A percentile compares a stretch with the other conserved stretches of the same genome.
Evolutionary conservation across 2,329 filamentous ascomycete species (phyloP).

Genomic region (Scytalidium sp.): DNA sequence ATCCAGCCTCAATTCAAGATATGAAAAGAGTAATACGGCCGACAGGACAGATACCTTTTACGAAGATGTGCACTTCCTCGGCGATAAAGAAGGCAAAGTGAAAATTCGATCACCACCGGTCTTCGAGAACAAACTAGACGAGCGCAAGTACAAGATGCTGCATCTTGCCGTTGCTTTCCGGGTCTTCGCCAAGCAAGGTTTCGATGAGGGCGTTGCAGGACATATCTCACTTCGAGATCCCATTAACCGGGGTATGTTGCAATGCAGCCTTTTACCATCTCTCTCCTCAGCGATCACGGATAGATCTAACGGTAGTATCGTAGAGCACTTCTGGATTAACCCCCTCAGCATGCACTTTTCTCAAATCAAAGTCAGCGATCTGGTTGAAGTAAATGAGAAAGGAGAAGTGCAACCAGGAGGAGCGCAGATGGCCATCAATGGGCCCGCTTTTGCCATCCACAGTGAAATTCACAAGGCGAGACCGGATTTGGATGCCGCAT

Average conservation of each 20-base stretch:
- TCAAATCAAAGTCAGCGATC: constrained; percentile 39
- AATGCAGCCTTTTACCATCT: not conserved
- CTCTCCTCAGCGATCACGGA: no score
- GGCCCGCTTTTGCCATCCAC: constrained; percentile 15
- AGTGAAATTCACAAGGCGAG: constrained; percentile 7
- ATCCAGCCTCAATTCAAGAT: not conserved
- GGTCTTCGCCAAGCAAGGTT: constrained; percentile 38
- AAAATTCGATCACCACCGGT: constrained; percentile 8
- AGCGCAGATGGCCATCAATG: constrained; percentile 32
- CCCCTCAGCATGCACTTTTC: constrained; percentile 22
- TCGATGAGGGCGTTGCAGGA: constrained; percentile 36
- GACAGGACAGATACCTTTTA: constrained; percentile 5
- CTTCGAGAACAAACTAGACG: constrained; percentile 19
- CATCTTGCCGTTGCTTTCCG: constrained; percentile 43
- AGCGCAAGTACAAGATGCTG: constrained; percentile 26
- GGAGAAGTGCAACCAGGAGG: constrained; percentile 39
- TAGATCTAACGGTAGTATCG: no score
- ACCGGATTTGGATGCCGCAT: constrained; percentile 13
- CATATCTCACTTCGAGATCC: constrained; percentile 33
- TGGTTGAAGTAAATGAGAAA: constrained; percentile 40
- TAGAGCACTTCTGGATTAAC: constrained; percentile 15
- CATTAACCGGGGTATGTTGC: not conserved
- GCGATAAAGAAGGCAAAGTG: constrained; percentile 12
- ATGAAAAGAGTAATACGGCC: not conserved
- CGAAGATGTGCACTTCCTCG: constrained; percentile 12